Evolutionary conservation across 768 basidiomycete genomes (phyloP).

Genomic region (Sporobolomyces roseus): DNA sequence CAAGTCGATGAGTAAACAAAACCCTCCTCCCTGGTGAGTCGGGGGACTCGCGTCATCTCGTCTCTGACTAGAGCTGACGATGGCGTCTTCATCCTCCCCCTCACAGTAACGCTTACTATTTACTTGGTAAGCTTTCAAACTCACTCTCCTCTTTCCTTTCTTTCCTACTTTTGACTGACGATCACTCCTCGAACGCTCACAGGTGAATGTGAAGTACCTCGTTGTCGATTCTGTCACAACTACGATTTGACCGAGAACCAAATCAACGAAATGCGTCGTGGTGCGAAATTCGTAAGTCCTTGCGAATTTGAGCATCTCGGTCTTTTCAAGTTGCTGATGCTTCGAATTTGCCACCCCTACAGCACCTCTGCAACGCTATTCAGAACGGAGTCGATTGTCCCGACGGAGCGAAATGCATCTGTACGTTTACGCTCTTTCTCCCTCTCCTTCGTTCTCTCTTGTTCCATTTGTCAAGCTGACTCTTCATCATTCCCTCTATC

Average conservation of each 20-base stretch:
- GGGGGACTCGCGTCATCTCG: no score
- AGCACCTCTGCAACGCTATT: slow-evolving; percentile 40
- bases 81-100: no score
- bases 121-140: slow-evolving; percentile 16
- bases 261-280: slow-evolving; percentile 34
- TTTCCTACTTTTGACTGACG: background rate
- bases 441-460: background rate
- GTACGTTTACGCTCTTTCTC: background rate
- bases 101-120: slow-evolving; percentile 29
- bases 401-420: slow-evolving; percentile 26
- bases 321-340: no score
- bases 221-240: slow-evolving; percentile 30
- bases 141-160: background rate
- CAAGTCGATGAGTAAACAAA: slow-evolving; percentile 32
- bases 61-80: no score
- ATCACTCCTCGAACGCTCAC: no score
- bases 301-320: no score
- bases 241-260: slow-evolving; percentile 32
- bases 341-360: no score
- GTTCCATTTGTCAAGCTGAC: background rate
- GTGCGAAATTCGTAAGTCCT: slow-evolving; percentile 19
- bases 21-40: slow-evolving; percentile 30
- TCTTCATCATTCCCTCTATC: slow-evolving; percentile 1
- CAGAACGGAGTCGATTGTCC: slow-evolving; percentile 29
- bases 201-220: slow-evolving; percentile 35